Base-by-base conservation (phyloP, 1,139 yeast genomes). In the Yamadazyma diospyri region DNA sequence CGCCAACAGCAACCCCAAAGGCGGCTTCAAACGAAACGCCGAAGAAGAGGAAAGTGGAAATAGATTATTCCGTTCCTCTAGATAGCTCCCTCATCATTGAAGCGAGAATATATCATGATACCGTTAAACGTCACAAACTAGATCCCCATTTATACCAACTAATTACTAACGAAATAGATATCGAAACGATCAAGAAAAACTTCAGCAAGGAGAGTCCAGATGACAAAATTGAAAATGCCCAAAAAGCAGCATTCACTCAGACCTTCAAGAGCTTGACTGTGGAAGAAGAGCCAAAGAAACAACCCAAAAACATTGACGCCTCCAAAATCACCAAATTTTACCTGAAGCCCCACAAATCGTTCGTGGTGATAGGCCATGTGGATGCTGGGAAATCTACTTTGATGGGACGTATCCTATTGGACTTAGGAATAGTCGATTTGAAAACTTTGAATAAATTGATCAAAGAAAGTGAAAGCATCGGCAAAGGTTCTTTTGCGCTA, bases 331-430 rank as follows among this genome's bases (percentile, higher is more conserved):
- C 58, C 6, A 46, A 53, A 5, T 49, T 64, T 13, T 59, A 58
- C 24, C 39, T 55, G 10, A 83, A 82, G 48, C 87, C 89, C 3
- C 79, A 76, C 41, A 65, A 81, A 35, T 78, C 89, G 13, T 83
- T 86, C 55, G 95, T 87, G 18, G 94, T 87, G 4, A 78, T 85
- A 41, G 98, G 99, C 3, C 98, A 94, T 61, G 97, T 94, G 13
- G 99, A 94, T 61, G 95, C 97, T 0, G 99, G 99, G 8, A 94
- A 94, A 55, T 87, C 96, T 3, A 94, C 99, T 0, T 64, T 94
- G 22, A 83, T 94, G 77, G 99, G 99, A 6, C 68, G 98, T 37
- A 58, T 94, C 27, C 57, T 94, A 27, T 81, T 81, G 39, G 97
- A 92, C 48, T 64, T 78, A 15, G 89, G 94, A 4, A 82, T 84